Base-by-base conservation (phyloP, 2,329 filamentous ascomycete species). In the Epichloe festucae region DNA sequence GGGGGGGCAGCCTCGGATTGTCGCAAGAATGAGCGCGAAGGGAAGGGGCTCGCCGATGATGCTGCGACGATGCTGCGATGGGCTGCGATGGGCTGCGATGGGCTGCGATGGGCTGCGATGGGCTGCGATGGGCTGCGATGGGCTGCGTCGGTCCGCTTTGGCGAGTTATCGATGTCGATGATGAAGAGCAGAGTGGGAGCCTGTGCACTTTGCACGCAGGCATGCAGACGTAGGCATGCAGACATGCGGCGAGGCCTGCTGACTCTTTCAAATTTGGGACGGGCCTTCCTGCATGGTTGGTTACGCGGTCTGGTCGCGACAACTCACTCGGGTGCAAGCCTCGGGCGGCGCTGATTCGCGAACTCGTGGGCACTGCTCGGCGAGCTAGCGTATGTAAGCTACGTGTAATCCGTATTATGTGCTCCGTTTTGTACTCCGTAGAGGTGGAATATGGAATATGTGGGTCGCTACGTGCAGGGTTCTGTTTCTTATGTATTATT, bases 251-350 rank as follows among this genome's bases (percentile, higher is more conserved):
- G 7, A 27, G 27, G 27, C 27, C 27, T 27, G 27, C 27, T 27
- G 27, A 27, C 27, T 27, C 27, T 27, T 8, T 27, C 27, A 10
- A 10, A 31, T 49, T 56, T 50, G 47, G 52, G 56, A n/a, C 27
- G 27, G 48, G 48, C 36, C n/a, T 36, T 40, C 12, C 48, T 49
- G 36, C 38, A 21, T 41, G 57, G 58, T 45, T 34, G 58, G 58
- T 45, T 45, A 63, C 61, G 61, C 61, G 62, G 62, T 63, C 57
- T 31, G 23, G 43, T 45, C 43, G 43, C 43, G 43, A 45, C 27
- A 3, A 27, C 27, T 27, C 23, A 27, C 23, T 27, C 23, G 23
- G 23, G 6, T 27, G 23, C 23, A 27, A 8, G 23, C 23, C 23
- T 27, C 23, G 6, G 23, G 23, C 23, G 23, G 23, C 23, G 23